These are phyloP conservation scores for Tricholoma hemisulphureum DNA, from an alignment of 768 basidiomycete species.

Conservation along the genomic window DNA sequence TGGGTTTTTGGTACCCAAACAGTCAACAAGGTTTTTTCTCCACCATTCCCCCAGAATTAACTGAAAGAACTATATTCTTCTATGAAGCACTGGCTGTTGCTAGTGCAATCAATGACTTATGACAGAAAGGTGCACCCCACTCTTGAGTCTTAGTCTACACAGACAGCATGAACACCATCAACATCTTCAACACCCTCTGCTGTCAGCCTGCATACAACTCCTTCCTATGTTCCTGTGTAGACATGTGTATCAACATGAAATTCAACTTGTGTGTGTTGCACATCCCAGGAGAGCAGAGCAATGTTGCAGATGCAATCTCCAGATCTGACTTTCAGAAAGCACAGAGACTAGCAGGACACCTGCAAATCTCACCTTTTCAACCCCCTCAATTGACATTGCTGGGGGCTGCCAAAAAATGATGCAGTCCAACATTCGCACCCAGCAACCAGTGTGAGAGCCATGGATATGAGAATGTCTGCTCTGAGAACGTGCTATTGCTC, in stretches of 20 bases:
- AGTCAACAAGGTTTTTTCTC: no score
- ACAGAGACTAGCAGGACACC: background rate
- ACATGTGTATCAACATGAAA: conserved; percentile 6
- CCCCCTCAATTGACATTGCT: conserved; percentile 18
- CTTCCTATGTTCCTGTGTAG: conserved; percentile 14
- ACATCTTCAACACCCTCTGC: conserved; percentile 18
- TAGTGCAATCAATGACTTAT: no score
- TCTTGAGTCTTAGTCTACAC: no score
- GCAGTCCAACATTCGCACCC: background rate
- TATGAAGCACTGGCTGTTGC: no score
- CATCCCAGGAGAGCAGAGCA: conserved; percentile 15
- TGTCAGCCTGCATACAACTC: conserved; percentile 11
- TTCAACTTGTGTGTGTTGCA: conserved; percentile 15
- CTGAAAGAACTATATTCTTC: no score
- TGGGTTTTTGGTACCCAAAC: no score
- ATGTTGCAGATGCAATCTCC: conserved; percentile 21
- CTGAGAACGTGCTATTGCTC: no score
- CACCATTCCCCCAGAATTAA: background rate
- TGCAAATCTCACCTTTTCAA: conserved; percentile 7
- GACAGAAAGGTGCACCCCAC: no score
- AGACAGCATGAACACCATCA: conserved; percentile 21
- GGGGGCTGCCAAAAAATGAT: background rate
- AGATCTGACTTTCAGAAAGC: conserved; percentile 2
- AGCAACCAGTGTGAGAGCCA: background rate
- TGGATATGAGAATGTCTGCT: background rate